Conservation (phyloP, 2,329 filamentous ascomycete genomes). For the Rhinocladiella similis region DNA sequence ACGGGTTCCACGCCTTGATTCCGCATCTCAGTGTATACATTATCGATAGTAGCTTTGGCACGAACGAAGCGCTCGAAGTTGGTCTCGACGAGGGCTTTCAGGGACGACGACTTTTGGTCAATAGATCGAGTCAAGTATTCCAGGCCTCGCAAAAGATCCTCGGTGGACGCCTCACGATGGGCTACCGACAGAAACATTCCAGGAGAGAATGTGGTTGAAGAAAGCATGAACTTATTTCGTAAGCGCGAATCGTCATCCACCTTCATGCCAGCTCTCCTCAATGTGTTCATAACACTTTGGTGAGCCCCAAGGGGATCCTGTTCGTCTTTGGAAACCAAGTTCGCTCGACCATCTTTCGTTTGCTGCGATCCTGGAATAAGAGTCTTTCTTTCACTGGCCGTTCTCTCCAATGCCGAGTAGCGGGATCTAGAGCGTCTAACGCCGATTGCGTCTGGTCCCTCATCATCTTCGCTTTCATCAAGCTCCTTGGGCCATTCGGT, state of each 20-base stretch:
- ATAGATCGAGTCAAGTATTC: constrained; percentile 88
- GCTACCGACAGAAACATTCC: constrained; percentile 87
- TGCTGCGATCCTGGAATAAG: constrained; percentile 67
- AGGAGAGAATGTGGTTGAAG: constrained; percentile 93
- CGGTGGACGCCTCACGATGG: constrained; percentile 81
- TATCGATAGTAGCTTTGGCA: constrained; percentile 96
- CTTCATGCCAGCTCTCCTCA: constrained; percentile 74
- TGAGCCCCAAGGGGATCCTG: constrained; percentile 85
- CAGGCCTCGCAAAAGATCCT: constrained; percentile 75
- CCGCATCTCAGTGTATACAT: constrained; percentile 96
- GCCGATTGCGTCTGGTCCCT: constrained; percentile 33
- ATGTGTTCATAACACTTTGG: constrained; percentile 78
- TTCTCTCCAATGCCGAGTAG: constrained; percentile 80
- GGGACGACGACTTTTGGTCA: constrained; percentile 93
- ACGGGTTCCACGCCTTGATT: constrained; percentile 61
- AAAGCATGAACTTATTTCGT: constrained; percentile 89
- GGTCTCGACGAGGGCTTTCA: constrained; percentile 94
- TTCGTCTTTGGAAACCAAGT: constrained; percentile 85
- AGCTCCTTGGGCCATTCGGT: constrained; percentile 84
- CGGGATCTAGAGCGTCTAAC: constrained; percentile 68
- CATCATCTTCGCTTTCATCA: constrained; percentile 68
- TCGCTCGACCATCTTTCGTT: constrained; percentile 68
- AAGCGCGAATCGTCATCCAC: constrained; percentile 81
- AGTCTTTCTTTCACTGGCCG: constrained; percentile 68
- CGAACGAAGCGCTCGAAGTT: constrained; percentile 98